A percentile compares a stretch with the other conserved stretches of the same genome.
Evolutionary conservation across 106 monocot genomes (phyloP).

Genomic region (Xerophyta viscosa): DNA sequence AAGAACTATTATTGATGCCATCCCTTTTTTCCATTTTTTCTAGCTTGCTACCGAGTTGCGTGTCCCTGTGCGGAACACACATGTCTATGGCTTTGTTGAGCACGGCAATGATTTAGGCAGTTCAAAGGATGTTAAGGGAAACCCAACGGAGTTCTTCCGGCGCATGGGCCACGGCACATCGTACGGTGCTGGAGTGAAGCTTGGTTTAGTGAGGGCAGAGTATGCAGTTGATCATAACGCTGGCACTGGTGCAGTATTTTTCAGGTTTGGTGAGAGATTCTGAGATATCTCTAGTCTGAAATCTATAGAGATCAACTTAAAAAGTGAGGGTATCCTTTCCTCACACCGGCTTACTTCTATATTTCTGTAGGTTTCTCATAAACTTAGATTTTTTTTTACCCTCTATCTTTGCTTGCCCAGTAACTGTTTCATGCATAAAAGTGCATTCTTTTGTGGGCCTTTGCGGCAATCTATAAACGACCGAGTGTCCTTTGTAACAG

Average conservation of each 20-base stretch:
- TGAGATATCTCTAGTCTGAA: constrained; percentile 5
- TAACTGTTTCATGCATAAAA: too few relatives aligned
- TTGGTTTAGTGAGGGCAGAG: constrained; percentile 84
- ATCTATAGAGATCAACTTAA: background rate
- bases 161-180: constrained; percentile 87
- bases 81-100: constrained; percentile 74
- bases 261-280: constrained; percentile 92
- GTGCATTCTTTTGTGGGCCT: too few relatives aligned
- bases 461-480: too few relatives aligned
- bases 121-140: constrained; percentile 92
- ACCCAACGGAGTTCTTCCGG: constrained; percentile 89
- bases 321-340: too few relatives aligned
- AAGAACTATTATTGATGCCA: too few relatives aligned
- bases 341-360: too few relatives aligned
- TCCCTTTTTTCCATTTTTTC: constrained; percentile 1
- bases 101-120: constrained; percentile 95
- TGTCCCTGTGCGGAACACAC: constrained; percentile 64
- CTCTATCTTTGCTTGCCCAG: too few relatives aligned
- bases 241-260: constrained; percentile 85
- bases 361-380: too few relatives aligned
- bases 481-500: too few relatives aligned
- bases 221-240: constrained; percentile 91
- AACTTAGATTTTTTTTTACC: too few relatives aligned
- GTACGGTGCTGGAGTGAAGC: constrained; percentile 78
- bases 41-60: constrained; percentile 84